Evolutionary conservation across 164 flowering plant species (phyloP), one percentile per base, ranked within the genome.

Genomic region (Magnolia sinica): DNA sequence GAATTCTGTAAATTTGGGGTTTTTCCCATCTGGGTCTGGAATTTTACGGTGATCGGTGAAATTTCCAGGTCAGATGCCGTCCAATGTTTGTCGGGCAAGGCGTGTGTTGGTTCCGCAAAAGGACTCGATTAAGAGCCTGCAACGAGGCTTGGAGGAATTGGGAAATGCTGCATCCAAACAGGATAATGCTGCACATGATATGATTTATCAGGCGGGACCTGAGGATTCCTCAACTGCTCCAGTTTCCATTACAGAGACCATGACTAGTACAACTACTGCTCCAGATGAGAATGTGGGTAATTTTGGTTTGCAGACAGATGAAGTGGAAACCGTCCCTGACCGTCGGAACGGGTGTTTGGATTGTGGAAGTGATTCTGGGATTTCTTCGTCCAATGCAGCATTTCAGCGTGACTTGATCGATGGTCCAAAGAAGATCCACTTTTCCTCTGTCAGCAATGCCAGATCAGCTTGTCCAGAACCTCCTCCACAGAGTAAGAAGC

Each of bases 381-480:
- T 19, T 16, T 14, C 10, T 29, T 24, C 45, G 9, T 51, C 19
- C n/a, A n/a, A 27, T 50, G 50, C 18, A 19, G 8, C 29, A 20
- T 16, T 58, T 66, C 27, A 65, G 70, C 27, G 22, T 11, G 24
- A 14, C 16, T 69, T 50, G n/a, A 50, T 61, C 50, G 87, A 86
- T 75, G 83, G 52, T 76, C 83, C 84, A 51, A 88, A 87, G 86
- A 90, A 87, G 73, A 89, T 87, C 64, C 89, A 85, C 65, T 83
- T 84, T 85, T 82, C 84, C 37, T 52, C 74, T 65, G 82, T 70
- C 51, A 81, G 76, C 45, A 29, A 37, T 19, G 31, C n/a, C 14
- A 29, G 50, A 4, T 18, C 27, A 20, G 16, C 67, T 29, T 37
- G 64, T 59, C 18, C 68, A 1, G 76, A 64, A 71, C 81, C 74